phyloP scores from a whole-genome alignment of 2,329 filamentous ascomycete species.

The Golovinomyces cichoracearum region DNA sequence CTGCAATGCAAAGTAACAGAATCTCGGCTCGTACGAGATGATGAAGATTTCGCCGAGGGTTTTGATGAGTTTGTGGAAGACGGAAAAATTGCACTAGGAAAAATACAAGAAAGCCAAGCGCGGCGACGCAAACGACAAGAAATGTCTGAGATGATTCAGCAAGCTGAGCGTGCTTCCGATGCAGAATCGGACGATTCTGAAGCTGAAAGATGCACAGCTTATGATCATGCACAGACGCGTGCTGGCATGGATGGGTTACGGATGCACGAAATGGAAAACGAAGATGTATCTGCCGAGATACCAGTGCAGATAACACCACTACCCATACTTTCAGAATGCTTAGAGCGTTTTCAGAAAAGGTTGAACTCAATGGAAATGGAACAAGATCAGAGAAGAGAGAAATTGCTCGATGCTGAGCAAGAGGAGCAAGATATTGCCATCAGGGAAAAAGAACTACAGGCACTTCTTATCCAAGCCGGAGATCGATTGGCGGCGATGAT shows the following conservation, averaged over 20 bases:
- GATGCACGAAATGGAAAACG: conserved; percentile 20
- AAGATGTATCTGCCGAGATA: conserved; percentile 10
- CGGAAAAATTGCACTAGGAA: conserved; percentile 51
- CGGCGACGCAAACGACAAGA: conserved; percentile 39
- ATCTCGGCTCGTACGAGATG: conserved; percentile 53
- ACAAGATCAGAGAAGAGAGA: conserved; percentile 31
- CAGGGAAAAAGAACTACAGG: conserved; percentile 57
- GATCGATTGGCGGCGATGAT: conserved; percentile 37
- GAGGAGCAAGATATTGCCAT: conserved; percentile 43
- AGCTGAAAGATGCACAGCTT: conserved; percentile 49
- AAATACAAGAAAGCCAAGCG: conserved; percentile 50
- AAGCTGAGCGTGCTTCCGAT: conserved; percentile 42
- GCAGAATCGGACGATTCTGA: conserved; percentile 43
- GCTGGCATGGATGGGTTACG: conserved; percentile 56
- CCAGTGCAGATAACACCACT: conserved; percentile 46
- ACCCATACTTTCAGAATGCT: conserved; percentile 42
- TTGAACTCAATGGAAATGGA: conserved; percentile 37
- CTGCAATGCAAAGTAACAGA: conserved; percentile 36
- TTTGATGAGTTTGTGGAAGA: conserved; percentile 84
- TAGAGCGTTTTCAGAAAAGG: conserved; percentile 35
- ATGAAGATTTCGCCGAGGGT: conserved; percentile 79
- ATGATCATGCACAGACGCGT: conserved; percentile 64
- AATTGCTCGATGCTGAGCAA: conserved; percentile 37
- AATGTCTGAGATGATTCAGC: conserved; percentile 61
- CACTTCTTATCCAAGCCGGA: conserved; percentile 54